These are phyloP conservation scores for Oryza longistaminata DNA, from an alignment of 176 grass and related monocot genomes.

Conservation along the genomic window DNA sequence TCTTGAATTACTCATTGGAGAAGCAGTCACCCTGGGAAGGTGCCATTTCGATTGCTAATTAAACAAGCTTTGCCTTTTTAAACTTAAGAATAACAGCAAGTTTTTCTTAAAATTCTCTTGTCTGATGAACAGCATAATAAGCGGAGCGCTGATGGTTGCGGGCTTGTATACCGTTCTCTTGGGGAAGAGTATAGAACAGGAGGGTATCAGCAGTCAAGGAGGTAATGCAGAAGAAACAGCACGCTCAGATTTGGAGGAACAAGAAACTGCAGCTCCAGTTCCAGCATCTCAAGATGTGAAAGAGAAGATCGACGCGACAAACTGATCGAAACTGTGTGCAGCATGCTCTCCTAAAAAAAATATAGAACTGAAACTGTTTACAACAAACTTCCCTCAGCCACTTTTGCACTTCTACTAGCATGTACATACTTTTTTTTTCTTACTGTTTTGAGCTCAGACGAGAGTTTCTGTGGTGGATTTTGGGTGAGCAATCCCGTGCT, in stretches of 20 bases:
- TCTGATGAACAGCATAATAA: constrained; percentile 36
- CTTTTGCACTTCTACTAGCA: neutral
- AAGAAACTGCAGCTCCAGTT: neutral
- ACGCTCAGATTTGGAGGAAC: constrained; percentile 33
- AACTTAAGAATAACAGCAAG: too few species aligned
- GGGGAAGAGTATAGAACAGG: constrained; percentile 50
- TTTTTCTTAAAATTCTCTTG: neutral
- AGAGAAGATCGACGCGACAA: neutral
- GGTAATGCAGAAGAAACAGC: neutral
- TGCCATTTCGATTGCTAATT: neutral
- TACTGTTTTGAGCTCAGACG: neutral
- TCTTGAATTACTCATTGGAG: constrained; percentile 43
- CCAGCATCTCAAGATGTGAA: neutral
- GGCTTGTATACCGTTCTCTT: constrained; percentile 54
- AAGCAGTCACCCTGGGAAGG: constrained; percentile 50
- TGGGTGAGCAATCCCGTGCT: neutral
- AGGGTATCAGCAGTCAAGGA: neutral
- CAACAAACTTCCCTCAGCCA: neutral
- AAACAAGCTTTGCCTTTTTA: neutral
- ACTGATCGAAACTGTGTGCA: neutral
- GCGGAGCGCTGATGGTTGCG: constrained; percentile 48
- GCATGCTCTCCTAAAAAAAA: neutral
- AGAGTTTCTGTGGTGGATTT: neutral
- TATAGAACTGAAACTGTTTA: neutral
- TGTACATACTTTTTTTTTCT: neutral